A percentile compares a stretch with the other conserved stretches of the same genome.
These are phyloP conservation scores for Firmiana major DNA, from an alignment of 345 rosid species.

Conservation along the genomic window DNA sequence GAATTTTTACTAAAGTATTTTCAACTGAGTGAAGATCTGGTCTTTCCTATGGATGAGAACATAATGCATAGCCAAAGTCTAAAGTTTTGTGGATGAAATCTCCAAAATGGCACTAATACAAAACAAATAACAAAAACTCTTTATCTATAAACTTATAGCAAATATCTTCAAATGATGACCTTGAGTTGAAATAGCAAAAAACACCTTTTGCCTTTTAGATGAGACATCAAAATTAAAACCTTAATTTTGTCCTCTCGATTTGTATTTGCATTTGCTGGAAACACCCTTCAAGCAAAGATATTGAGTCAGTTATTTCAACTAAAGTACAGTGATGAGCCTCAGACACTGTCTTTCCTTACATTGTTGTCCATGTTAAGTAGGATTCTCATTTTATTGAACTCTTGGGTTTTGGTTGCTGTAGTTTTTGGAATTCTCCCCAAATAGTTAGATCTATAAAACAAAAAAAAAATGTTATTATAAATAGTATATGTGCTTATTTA, in stretches of 20 bases:
- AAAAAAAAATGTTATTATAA: too few relatives aligned
- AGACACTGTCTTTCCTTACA: too few relatives aligned
- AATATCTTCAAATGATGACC: conserved; percentile 50
- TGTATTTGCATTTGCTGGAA: conserved; percentile 53
- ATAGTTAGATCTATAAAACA: too few relatives aligned
- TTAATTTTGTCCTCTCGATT: too few relatives aligned
- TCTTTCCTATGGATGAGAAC: conserved; percentile 15
- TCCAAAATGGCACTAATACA: conserved; percentile 44
- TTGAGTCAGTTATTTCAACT: conserved; percentile 37
- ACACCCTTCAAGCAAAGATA: conserved; percentile 53
- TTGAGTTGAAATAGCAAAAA: conserved; percentile 33
- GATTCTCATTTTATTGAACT: too few relatives aligned
- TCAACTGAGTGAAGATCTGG: conserved; percentile 17
- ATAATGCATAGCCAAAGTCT: conserved; percentile 23
- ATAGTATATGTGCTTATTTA: too few relatives aligned
- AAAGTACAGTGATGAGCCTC: too few relatives aligned
- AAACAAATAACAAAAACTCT: conserved; percentile 42
- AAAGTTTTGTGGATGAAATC: conserved; percentile 30
- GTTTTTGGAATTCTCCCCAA: too few relatives aligned
- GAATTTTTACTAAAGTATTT: conserved; percentile 9
- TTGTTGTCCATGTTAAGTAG: too few relatives aligned
- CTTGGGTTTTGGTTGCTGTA: too few relatives aligned
- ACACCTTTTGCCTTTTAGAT: conserved; percentile 43
- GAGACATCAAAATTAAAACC: conserved; percentile 39
- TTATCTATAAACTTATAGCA: conserved; percentile 50